Percentiles rank a stretch among this genome's conserved stretches.
Conservation (phyloP, 768 basidiomycete species). For the Lactifluus rugatus region DNA sequence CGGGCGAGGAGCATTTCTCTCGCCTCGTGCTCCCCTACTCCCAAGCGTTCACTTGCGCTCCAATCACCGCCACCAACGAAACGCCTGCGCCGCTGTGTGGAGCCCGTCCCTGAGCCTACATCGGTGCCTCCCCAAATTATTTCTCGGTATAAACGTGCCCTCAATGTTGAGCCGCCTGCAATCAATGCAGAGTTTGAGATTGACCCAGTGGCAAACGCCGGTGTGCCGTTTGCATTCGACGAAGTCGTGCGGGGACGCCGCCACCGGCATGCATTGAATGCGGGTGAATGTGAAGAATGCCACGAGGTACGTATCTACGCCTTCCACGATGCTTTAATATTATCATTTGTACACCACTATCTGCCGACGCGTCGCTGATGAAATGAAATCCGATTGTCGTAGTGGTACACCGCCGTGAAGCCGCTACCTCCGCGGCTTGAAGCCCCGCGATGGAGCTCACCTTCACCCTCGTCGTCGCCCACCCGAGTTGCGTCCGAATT, state of each 20-base stretch:
- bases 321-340: not conserved
- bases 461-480: constrained; percentile 25
- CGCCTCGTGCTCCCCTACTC: not conserved
- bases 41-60: not conserved
- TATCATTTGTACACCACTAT: not conserved
- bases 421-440: constrained; percentile 56
- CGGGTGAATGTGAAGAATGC: constrained; percentile 76
- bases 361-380: too few species aligned
- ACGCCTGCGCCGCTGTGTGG: not conserved
- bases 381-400: not conserved
- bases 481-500: not conserved
- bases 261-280: constrained; percentile 57
- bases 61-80: constrained; percentile 8
- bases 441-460: constrained; percentile 69
- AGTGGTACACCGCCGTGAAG: constrained; percentile 78
- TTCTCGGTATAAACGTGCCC: not conserved
- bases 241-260: constrained; percentile 63
- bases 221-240: constrained; percentile 58
- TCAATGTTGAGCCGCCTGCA: not conserved
- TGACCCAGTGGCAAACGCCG: constrained; percentile 54
- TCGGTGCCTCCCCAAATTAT: not conserved
- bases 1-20: not conserved
- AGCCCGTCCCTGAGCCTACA: not conserved
- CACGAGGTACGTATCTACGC: constrained; percentile 43
- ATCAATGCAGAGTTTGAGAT: constrained; percentile 42